Evolutionary conservation across 345 rosid species (phyloP), one percentile per base, ranked within the genome.

Genomic region (Gossypium sturtianum): DNA sequence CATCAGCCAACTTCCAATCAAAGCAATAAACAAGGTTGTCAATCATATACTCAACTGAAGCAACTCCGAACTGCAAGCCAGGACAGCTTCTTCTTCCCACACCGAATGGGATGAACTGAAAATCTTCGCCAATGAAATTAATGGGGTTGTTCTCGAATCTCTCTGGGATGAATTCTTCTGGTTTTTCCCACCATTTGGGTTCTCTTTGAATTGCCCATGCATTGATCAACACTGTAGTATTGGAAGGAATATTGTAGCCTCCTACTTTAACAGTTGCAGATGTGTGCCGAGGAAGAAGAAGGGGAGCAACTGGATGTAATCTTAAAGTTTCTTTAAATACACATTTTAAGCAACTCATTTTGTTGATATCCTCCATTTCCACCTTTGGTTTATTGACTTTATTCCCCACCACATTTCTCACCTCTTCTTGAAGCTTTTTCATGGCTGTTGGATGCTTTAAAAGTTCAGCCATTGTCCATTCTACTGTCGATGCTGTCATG

Each of bases 151-250:
- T 64, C 10, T 43, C 70, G 19, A 66, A 66, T 19, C 52, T 80
- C 74, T 87, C 90, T 0, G 90, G 94, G 61, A 60, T 75, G 27
- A 89, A 89, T 25, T 45, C 75, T 7, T 53, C 70, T 0, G 84
- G 82, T 44, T 83, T 83, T 0, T 88, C 82, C 91, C 91, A 89
- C 0, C 76, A 0, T 7, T 7, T 43, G 0, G 89, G 86, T 57
- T 91, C 91, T 65, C 89, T 78, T 0, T 87, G 93, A 16, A 91
- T 85, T 49, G 87, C 82, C 92, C 90, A 89, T 2, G 60, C 60
- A 57, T 89, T 89, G 12, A 83, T 83, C 11, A 88, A 41, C 7
- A 91, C 75, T 2, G 79, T 86, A 11, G 89, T 81, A 66, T 78
- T 82, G 9, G 77, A 74, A 25, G 51, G 4, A 88, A 89, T 58